These are phyloP conservation scores for Castanospermum australe DNA, from an alignment of 306 rosid species.

Conservation along the genomic window DNA sequence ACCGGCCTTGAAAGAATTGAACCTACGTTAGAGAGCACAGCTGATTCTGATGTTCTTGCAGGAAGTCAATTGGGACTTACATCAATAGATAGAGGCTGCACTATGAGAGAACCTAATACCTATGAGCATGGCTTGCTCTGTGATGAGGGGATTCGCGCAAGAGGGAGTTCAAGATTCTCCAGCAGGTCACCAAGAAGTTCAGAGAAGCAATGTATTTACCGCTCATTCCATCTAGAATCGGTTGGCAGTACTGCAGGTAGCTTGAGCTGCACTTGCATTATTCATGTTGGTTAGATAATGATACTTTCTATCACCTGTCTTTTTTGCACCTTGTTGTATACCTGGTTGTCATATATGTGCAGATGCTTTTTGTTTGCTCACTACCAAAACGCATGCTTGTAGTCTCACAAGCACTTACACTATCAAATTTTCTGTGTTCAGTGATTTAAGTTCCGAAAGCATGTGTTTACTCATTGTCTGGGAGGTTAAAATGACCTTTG, in stretches of 20 bases:
- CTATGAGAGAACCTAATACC: slow-evolving; percentile 30
- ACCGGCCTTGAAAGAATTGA: slow-evolving; percentile 52
- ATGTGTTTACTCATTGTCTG: neutral
- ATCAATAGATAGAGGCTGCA: slow-evolving; percentile 35
- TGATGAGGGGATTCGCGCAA: slow-evolving; percentile 33
- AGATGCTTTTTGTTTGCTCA: neutral
- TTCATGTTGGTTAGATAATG: neutral
- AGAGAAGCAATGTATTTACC: slow-evolving; percentile 35
- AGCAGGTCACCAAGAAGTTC: slow-evolving; percentile 37
- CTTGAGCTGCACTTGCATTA: slow-evolving; percentile 24
- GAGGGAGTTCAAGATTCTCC: slow-evolving; percentile 31
- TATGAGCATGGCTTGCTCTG: slow-evolving; percentile 28
- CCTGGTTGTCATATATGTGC: neutral
- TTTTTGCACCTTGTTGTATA: slow-evolving; percentile 17
- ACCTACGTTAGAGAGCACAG: slow-evolving; percentile 55
- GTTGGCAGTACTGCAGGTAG: slow-evolving; percentile 58
- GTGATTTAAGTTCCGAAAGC: slow-evolving; percentile 11
- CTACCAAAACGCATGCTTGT: neutral
- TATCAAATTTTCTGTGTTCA: neutral
- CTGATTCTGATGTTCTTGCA: slow-evolving; percentile 66
- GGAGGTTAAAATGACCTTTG: neutral
- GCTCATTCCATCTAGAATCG: slow-evolving; percentile 31
- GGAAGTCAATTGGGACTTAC: slow-evolving; percentile 42
- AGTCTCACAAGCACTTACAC: neutral
- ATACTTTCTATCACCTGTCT: neutral